A percentile compares a stretch with the other conserved stretches of the same genome.
Evolutionary conservation across 148 eudicot species (phyloP).

Genomic region (Selenicereus undatus): DNA sequence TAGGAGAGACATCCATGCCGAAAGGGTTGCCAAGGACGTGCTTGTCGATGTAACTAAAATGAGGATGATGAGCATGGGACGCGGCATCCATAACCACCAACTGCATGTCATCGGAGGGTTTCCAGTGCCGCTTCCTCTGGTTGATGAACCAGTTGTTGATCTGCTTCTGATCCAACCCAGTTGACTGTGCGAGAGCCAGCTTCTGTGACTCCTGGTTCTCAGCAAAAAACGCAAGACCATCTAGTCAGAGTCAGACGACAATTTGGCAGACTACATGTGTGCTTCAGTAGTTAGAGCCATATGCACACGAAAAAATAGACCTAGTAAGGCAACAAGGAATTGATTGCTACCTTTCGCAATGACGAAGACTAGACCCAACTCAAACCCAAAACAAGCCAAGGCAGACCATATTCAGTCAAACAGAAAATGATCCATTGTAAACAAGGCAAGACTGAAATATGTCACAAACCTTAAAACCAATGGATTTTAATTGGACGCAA

Average conservation of each 20-base stretch:
- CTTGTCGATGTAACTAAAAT: conserved; percentile 53
- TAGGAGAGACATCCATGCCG: conserved; percentile 73
- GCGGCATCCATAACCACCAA: conserved; percentile 64
- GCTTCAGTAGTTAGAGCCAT: neutral
- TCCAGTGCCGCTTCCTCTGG: conserved; percentile 97
- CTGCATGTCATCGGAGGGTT: conserved; percentile 96
- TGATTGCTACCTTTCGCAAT: neutral
- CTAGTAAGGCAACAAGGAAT: neutral
- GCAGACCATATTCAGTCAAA: neutral
- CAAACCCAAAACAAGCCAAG: too few relatives aligned
- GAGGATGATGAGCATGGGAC: conserved; percentile 37
- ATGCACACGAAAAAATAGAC: neutral
- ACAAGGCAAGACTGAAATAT: neutral
- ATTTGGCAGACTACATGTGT: neutral
- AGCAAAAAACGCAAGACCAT: neutral
- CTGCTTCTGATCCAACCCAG: conserved; percentile 92
- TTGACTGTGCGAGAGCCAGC: conserved; percentile 77
- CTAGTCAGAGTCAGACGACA: neutral
- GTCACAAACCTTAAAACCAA: neutral
- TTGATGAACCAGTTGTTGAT: conserved; percentile 99
- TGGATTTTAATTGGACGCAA: neutral
- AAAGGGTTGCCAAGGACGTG: conserved; percentile 61
- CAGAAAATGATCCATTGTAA: neutral
- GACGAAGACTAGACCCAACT: too few relatives aligned
- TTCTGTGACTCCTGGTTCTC: conserved; percentile 77